Percentiles rank a stretch among this genome's conserved stretches.
Evolutionary conservation across 768 basidiomycete genomes (phyloP).

Genomic region (Auricularia sp.): DNA sequence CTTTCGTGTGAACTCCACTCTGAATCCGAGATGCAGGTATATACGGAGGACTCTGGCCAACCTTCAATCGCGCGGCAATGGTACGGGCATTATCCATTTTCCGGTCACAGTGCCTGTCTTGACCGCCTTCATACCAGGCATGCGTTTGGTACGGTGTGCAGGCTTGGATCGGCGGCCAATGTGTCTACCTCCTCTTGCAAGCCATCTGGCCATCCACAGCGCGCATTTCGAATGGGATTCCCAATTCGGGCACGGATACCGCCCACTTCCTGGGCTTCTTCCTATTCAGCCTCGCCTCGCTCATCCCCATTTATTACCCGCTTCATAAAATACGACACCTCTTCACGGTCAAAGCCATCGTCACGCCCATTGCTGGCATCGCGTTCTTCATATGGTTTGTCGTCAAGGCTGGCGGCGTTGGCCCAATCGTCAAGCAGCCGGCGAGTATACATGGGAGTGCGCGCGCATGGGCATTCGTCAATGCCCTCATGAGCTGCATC

Average conservation of each 20-base stretch:
- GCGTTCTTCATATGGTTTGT: conserved; percentile 73
- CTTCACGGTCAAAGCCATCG: conserved; percentile 67
- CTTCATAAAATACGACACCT: conserved; percentile 74
- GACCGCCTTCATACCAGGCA: neutral
- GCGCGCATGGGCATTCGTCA: conserved; percentile 67
- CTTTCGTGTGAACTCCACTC: conserved; percentile 43
- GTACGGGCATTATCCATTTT: conserved; percentile 27
- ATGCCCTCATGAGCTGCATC: conserved; percentile 65
- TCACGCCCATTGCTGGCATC: conserved; percentile 60
- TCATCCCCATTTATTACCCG: conserved; percentile 75
- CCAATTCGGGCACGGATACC: neutral
- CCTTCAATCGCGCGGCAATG: conserved; percentile 66
- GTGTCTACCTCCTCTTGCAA: conserved; percentile 61
- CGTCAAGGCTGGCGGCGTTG: conserved; percentile 65
- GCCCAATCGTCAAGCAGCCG: conserved; percentile 60
- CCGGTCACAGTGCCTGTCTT: conserved; percentile 7
- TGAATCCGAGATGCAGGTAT: conserved; percentile 40
- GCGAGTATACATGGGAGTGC: conserved; percentile 52
- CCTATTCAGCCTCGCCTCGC: conserved; percentile 73
- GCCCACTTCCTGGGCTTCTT: conserved; percentile 40
- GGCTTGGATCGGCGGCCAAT: conserved; percentile 73
- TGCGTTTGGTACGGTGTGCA: conserved; percentile 75
- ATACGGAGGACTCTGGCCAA: conserved; percentile 70
- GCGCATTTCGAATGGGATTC: conserved; percentile 53
- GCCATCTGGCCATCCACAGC: conserved; percentile 58